Evolutionary conservation across 192 early-diverging fungal genomes (phyloP).

Genomic region (Phycomyces blakesleeanus): DNA sequence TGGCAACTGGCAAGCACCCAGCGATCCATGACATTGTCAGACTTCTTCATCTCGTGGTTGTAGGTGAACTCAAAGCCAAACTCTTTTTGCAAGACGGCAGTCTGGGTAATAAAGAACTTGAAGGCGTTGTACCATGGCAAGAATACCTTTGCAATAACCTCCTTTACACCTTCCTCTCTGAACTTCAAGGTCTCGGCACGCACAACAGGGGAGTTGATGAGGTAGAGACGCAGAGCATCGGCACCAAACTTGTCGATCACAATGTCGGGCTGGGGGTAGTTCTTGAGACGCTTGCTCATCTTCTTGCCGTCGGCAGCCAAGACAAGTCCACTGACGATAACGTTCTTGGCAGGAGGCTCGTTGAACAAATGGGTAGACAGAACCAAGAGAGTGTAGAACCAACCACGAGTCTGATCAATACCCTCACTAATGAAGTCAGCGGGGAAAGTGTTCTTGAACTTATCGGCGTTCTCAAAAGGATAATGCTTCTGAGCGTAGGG

Average conservation of each 20-base stretch:
- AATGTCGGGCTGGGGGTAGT: slow-evolving; percentile 90
- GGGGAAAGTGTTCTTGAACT: slow-evolving; percentile 85
- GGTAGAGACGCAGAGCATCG: slow-evolving; percentile 89
- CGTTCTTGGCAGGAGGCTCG: slow-evolving; percentile 92
- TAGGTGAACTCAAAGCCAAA: slow-evolving; percentile 78
- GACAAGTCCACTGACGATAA: slow-evolving; percentile 96
- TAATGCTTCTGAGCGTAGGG: slow-evolving; percentile 99
- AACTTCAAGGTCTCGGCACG: slow-evolving; percentile 93
- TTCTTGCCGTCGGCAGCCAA: slow-evolving; percentile 98
- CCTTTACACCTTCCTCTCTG: slow-evolving; percentile 97
- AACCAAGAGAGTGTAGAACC: slow-evolving; percentile 99
- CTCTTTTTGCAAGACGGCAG: slow-evolving; percentile 86
- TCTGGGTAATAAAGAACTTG: slow-evolving; percentile 93
- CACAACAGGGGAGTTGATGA: slow-evolving; percentile 97
- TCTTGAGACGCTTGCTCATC: slow-evolving; percentile 98
- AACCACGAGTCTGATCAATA: slow-evolving; percentile 98
- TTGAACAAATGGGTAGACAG: slow-evolving; percentile 95
- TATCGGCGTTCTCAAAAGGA: slow-evolving; percentile 95
- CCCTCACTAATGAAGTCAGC: slow-evolving; percentile 99
- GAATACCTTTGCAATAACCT: slow-evolving; percentile 88
- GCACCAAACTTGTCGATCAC: slow-evolving; percentile 90
- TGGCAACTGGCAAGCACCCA: slow-evolving; percentile 97
- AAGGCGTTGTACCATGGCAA: slow-evolving; percentile 99
- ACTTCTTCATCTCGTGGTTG: slow-evolving; percentile 64
- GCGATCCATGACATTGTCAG: slow-evolving; percentile 93